phyloP scores from a whole-genome alignment of 1,139 yeast species.

The Pichia sp. region DNA sequence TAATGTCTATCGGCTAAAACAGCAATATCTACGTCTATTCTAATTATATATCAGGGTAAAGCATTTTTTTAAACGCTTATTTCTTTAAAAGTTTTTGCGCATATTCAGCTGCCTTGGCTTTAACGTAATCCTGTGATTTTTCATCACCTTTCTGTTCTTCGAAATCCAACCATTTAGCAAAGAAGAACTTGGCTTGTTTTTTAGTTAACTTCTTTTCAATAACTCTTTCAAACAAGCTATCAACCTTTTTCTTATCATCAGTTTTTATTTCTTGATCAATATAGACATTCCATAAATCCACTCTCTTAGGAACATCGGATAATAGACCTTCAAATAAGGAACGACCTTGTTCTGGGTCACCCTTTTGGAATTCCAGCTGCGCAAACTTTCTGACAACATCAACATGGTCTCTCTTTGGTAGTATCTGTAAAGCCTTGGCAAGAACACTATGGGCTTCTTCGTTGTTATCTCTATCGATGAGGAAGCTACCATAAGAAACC shows the following conservation, averaged over 20 bases:
- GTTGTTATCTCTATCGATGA: slow-evolving; percentile 53
- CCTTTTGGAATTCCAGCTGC: slow-evolving; percentile 77
- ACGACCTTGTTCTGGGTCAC: slow-evolving; percentile 92
- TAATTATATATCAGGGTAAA: background rate
- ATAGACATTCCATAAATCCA: slow-evolving; percentile 92
- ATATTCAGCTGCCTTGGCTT: slow-evolving; percentile 85
- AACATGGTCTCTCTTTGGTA: slow-evolving; percentile 74
- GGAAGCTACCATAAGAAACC: slow-evolving; percentile 73
- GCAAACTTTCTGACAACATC: slow-evolving; percentile 86
- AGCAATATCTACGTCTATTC: background rate
- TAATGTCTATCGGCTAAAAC: background rate
- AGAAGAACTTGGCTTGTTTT: slow-evolving; percentile 93
- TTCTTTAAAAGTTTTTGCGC: slow-evolving; percentile 25
- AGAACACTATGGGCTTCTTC: slow-evolving; percentile 67
- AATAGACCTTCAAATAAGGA: slow-evolving; percentile 89
- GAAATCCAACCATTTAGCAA: slow-evolving; percentile 82
- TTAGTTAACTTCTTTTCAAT: slow-evolving; percentile 62
- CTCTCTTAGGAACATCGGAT: slow-evolving; percentile 85
- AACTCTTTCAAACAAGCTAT: slow-evolving; percentile 79
- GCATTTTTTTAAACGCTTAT: background rate
- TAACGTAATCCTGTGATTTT: slow-evolving; percentile 75
- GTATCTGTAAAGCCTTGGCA: slow-evolving; percentile 64
- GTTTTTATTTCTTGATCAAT: slow-evolving; percentile 78
- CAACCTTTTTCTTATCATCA: slow-evolving; percentile 59
- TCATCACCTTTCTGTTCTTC: slow-evolving; percentile 70